Evolutionary conservation across 306 rosid species (phyloP).

Genomic region (Castanea mollissima): DNA sequence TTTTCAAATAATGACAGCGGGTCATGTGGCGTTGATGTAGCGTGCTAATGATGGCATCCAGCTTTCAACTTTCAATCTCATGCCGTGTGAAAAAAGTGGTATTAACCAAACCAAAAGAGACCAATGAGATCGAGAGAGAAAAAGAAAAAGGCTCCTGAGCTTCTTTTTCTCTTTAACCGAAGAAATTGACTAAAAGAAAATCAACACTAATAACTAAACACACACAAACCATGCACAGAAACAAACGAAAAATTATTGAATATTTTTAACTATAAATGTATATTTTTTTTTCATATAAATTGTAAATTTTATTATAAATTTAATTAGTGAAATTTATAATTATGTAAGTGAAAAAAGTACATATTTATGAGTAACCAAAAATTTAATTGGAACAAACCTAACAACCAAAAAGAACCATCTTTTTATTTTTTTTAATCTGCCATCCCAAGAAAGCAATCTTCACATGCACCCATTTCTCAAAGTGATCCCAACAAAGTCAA

Average conservation of each 20-base stretch:
- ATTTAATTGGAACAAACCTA: too few species aligned
- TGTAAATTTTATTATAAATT: too few species aligned
- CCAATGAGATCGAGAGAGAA: not conserved
- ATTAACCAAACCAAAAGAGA: not conserved
- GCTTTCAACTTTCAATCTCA: conserved; percentile 9
- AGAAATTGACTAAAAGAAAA: conserved; percentile 7
- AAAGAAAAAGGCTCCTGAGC: not conserved
- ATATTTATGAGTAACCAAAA: too few species aligned
- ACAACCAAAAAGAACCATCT: too few species aligned
- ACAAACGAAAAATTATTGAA: not conserved
- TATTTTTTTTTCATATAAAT: too few species aligned
- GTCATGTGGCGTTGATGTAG: conserved; percentile 18
- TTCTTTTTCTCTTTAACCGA: not conserved
- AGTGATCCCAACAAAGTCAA: too few species aligned
- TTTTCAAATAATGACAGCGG: not conserved
- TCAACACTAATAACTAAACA: not conserved
- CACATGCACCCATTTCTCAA: too few species aligned
- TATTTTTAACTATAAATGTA: too few species aligned
- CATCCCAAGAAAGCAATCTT: too few species aligned
- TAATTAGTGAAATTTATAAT: too few species aligned
- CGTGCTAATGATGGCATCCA: conserved; percentile 1
- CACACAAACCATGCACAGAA: not conserved
- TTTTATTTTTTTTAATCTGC: too few species aligned
- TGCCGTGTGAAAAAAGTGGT: conserved; percentile 20
- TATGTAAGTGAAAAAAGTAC: too few species aligned